Base-by-base conservation (phyloP, 495 filamentous ascomycete species). In the Chlorociboria aeruginascens region DNA sequence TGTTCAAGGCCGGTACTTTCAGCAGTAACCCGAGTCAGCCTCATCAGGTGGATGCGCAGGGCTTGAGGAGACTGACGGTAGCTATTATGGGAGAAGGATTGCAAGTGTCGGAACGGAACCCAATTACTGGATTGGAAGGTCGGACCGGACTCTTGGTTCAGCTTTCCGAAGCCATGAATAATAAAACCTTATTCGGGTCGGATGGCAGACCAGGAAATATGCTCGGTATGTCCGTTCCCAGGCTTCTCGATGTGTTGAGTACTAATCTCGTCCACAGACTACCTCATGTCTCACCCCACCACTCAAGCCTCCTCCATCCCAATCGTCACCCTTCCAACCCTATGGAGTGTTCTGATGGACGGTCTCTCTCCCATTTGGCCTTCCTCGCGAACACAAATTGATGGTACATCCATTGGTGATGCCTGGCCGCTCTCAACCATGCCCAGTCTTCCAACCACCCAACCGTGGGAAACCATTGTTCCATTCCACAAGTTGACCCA, bases 1-100 rank as follows among this genome's bases (percentile, higher is more conserved):
- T 98, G 92, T 98, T 97, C 69, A 95, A 92, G 66, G 72, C 65
- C 11, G 92, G 92, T n/a, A 57, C 86, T 38, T 98, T 98, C 67
- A 93, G 86, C 52, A 86, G 89, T 57, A 80, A 89, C 57, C 71
- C 74, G 2, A 74, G 64, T 40, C 82, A 95, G 62, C 89, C 86
- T 33, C 85, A 79, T 55, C 89, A 93, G 63, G 92, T 97, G 17
- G 92, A 98, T 61, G 86, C 81, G 47, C 76, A 73, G 7, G 93
- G 83, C 1, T 66, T 98, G 57, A 81, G 76, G 59, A 80, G 71
- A 41, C 64, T 98, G 41, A 89, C 81, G 4, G 72, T 83, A 28
- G 81, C 88, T 38, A 70, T 76, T 40, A 71, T 95, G 68, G 73
- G 82, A 7, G 79, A 76, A 51, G 92, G 85, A 17, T 71, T 98